phyloP scores from a whole-genome alignment of 2,329 filamentous ascomycete species.

The Hypoxylon sp. region DNA sequence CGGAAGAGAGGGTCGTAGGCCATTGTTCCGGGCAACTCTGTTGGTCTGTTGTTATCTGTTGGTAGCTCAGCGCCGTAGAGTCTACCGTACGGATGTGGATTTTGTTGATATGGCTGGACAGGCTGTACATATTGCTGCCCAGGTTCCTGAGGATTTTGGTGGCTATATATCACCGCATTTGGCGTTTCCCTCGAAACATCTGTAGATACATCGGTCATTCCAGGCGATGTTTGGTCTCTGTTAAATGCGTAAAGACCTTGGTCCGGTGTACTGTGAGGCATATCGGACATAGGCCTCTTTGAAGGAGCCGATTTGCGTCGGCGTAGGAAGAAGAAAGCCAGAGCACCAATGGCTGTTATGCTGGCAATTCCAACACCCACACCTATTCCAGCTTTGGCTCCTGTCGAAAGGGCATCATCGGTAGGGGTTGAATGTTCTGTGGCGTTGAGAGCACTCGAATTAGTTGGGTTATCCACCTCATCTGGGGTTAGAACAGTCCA shows the following conservation, averaged over 20 bases:
- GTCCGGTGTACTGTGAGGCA: conserved; percentile 21
- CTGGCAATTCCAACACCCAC: conserved; percentile 44
- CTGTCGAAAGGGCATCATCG: conserved; percentile 40
- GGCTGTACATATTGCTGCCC: no score
- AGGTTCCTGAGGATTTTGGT: conserved; percentile 10
- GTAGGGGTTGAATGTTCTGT: conserved; percentile 4
- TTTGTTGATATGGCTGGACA: conserved; percentile 18
- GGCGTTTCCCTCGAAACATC: conserved; percentile 21
- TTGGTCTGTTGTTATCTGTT: conserved; percentile 20
- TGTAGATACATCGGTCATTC: conserved; percentile 19
- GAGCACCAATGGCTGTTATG: conserved; percentile 34
- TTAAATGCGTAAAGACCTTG: conserved; percentile 40
- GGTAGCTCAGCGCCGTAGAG: conserved; percentile 37
- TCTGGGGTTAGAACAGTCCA: conserved; percentile 42
- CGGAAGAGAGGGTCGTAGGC: conserved; percentile 26
- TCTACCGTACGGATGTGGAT: conserved; percentile 32
- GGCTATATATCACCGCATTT: conserved; percentile 21
- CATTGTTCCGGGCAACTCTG: conserved; percentile 30
- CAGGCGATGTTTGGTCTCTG: conserved; percentile 30
- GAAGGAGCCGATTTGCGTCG: conserved; percentile 39
- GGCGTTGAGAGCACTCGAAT: conserved; percentile 21
- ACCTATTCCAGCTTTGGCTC: conserved; percentile 49
- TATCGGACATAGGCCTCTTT: conserved; percentile 9
- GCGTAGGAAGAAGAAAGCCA: conserved; percentile 42
- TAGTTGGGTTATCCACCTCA: conserved; percentile 30